phyloP scores from a whole-genome alignment of 768 basidiomycete species.

The Suillus subaureus region DNA sequence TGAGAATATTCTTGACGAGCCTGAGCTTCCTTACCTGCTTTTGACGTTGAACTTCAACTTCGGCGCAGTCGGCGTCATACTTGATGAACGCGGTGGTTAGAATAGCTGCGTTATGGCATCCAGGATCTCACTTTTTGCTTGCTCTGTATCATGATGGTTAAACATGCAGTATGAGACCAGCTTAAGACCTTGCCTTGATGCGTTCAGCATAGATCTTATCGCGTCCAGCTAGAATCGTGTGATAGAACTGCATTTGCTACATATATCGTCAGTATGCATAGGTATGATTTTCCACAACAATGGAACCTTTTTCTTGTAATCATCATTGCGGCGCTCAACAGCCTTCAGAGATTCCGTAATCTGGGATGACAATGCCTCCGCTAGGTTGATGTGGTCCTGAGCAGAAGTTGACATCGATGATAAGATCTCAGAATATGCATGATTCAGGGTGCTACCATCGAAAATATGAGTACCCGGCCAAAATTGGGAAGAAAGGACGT shows the following conservation, averaged over 20 bases:
- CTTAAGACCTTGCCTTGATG: slow-evolving; percentile 53
- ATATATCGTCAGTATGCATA: slow-evolving; percentile 15
- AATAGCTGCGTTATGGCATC: slow-evolving; percentile 7
- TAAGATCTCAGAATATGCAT: slow-evolving; percentile 71
- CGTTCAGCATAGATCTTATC: slow-evolving; percentile 71
- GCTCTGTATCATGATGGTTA: slow-evolving; percentile 18
- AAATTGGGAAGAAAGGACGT: slow-evolving; percentile 13
- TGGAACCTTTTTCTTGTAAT: slow-evolving; percentile 66
- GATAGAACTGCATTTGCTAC: slow-evolving; percentile 71
- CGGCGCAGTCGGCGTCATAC: slow-evolving; percentile 81
- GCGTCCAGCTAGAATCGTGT: slow-evolving; percentile 69
- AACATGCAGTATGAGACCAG: background rate
- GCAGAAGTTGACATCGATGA: slow-evolving; percentile 58
- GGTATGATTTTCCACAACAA: background rate
- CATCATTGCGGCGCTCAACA: slow-evolving; percentile 65
- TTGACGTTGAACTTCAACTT: slow-evolving; percentile 73
- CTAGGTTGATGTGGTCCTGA: slow-evolving; percentile 68
- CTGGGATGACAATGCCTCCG: slow-evolving; percentile 60
- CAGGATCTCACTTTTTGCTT: slow-evolving; percentile 33
- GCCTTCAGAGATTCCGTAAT: slow-evolving; percentile 64
- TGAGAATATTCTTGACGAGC: background rate
- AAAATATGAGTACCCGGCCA: slow-evolving; percentile 17
- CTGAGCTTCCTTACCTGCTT: slow-evolving; percentile 57
- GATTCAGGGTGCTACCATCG: slow-evolving; percentile 62
- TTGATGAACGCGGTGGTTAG: slow-evolving; percentile 28